These are phyloP conservation scores for Podospora appendiculata DNA, from an alignment of 495 filamentous ascomycete species.

Conservation along the genomic window DNA sequence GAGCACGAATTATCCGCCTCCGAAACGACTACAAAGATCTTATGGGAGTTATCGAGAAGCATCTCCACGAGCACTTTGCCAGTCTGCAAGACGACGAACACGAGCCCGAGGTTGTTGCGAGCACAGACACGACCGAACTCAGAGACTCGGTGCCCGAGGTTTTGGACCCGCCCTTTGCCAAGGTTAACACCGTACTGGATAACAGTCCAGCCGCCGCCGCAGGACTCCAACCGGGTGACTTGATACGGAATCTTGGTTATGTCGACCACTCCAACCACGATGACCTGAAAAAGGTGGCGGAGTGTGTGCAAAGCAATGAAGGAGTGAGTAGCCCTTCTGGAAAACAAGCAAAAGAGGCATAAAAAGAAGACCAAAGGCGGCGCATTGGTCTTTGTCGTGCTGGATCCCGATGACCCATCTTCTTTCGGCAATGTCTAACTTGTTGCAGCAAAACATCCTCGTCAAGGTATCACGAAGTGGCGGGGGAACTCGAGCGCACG, in stretches of 20 bases:
- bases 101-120: not conserved
- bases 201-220: constrained; percentile 78
- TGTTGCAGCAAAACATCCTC: constrained; percentile 51
- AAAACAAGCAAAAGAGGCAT: too few species aligned
- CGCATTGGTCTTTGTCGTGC: too few species aligned
- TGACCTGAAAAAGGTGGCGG: constrained; percentile 71
- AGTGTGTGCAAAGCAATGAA: constrained; percentile 81
- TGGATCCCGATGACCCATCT: not conserved
- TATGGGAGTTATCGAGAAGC: constrained; percentile 73
- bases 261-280: constrained; percentile 80
- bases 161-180: constrained; percentile 73
- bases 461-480: constrained; percentile 59
- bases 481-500: constrained; percentile 36
- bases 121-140: constrained; percentile 6
- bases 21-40: constrained; percentile 89
- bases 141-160: constrained; percentile 30
- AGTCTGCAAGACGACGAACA: constrained; percentile 32
- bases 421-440: not conserved
- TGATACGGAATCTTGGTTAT: constrained; percentile 73
- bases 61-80: constrained; percentile 73
- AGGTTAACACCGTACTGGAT: constrained; percentile 72
- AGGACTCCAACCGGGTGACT: constrained; percentile 77
- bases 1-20: constrained; percentile 80
- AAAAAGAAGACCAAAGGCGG: too few species aligned
- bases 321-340: constrained; percentile 53